Percentiles rank a stretch among this genome's conserved stretches.
Conservation (phyloP, 371 early-diverging fungal species). For the Coemansia sp. region DNA sequence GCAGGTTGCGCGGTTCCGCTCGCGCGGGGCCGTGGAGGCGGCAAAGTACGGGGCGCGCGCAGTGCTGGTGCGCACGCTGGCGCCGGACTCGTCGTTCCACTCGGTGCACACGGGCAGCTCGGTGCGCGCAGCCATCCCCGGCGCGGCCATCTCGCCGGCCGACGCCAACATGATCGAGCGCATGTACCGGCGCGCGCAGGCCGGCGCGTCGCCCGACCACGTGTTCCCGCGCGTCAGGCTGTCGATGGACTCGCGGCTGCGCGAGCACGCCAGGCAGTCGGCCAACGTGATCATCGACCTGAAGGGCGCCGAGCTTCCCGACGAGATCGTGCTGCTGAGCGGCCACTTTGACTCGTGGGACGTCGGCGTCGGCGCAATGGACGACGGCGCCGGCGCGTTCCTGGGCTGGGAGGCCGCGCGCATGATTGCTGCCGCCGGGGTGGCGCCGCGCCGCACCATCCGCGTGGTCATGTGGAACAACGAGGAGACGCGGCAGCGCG, state of each 20-base stretch:
- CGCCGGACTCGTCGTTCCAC: slow-evolving; percentile 51
- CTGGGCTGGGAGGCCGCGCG: slow-evolving; percentile 57
- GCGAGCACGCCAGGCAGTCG: slow-evolving; percentile 41
- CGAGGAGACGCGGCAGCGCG: slow-evolving; percentile 57
- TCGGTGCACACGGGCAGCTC: slow-evolving; percentile 56
- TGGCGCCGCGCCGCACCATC: slow-evolving; percentile 56
- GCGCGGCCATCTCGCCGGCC: slow-evolving; percentile 56
- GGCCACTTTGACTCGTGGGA: slow-evolving; percentile 67
- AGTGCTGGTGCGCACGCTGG: slow-evolving; percentile 55
- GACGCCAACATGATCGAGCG: slow-evolving; percentile 57
- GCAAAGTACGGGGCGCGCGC: slow-evolving; percentile 57
- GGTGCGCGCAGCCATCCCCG: slow-evolving; percentile 53
- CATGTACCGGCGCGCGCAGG: slow-evolving; percentile 45
- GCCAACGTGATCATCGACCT: slow-evolving; percentile 58
- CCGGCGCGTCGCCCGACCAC: slow-evolving; percentile 26
- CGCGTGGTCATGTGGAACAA: slow-evolving; percentile 61
- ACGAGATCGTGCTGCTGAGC: slow-evolving; percentile 57
- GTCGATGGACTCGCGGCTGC: slow-evolving; percentile 50
- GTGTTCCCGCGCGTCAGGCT: slow-evolving; percentile 52
- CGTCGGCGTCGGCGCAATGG: slow-evolving; percentile 57
- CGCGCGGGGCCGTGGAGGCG: slow-evolving; percentile 52
- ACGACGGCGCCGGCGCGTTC: slow-evolving; percentile 60
- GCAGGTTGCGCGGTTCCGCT: slow-evolving; percentile 39
- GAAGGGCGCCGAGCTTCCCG: slow-evolving; percentile 53
- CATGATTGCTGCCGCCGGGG: slow-evolving; percentile 47